Evolutionary conservation across 2,329 filamentous ascomycete species (phyloP), one percentile per base, ranked within the genome.

Genomic region (Blumeria hordei): DNA sequence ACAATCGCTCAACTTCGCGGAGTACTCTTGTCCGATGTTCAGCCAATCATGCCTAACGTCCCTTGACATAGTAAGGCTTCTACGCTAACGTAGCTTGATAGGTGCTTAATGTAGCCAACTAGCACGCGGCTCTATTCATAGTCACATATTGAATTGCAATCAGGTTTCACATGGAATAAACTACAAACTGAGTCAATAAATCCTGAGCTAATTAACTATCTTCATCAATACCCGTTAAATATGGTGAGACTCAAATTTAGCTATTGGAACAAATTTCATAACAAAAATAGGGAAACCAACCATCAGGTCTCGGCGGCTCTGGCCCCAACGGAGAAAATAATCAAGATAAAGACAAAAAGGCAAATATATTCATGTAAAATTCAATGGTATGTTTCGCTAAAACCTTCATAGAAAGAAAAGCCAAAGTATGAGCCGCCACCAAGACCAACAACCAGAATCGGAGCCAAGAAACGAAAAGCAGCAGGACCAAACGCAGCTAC

Each of bases 341-440:
- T 60, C 82, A 90, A 63, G 83, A 85, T 14, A 88, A 88, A 72
- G 88, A 93, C 66, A 94, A 96, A 77, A 96, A 96, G 79, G 90
- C 85, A 71, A 55, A 10, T 35, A 68, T 10, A 10, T 11, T 35
- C 16, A 28, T 8, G 41, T 36, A 34, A 16, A 7, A 43, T 32
- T 37, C 37, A 14, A 55, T 47, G 10, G 10, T 33, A 33, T 43
- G 7, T 36, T 51, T 37, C 55, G 53, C 59, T 64, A 52, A 64
- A 54, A 34, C 54, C 39, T 21, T 57, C 39, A 58, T 65, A 94
- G 90, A 96, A 98, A 78, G 90, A 98, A 60, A 98, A 98, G 82
- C 92, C 92, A 67, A 96, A 94, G 84, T 98, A 98, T 75, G 92
- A 98, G 71, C 92, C 92, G 60, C 92, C 92, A 62, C 92, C 92